Evolutionary conservation across 345 rosid species (phyloP), one percentile per base, ranked within the genome.

Genomic region (Nephelium lappaceum): DNA sequence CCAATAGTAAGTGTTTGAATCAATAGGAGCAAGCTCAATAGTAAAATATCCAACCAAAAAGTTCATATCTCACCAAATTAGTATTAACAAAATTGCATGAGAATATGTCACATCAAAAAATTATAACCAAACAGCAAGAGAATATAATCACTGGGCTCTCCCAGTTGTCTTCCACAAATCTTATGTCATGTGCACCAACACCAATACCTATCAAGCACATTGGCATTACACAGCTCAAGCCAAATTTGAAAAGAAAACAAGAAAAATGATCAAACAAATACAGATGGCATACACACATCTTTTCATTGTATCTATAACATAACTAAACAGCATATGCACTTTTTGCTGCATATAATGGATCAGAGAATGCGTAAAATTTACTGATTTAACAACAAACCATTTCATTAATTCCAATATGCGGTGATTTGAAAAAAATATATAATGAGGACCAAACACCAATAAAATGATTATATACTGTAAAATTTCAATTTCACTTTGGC

Each of bases 81-180:
- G 8, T 11, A 42, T 23, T 23, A 66, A 78, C 38, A 65, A 38
- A 66, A 71, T 58, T 67, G n/a, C n/a, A 66, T 42, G 47, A 69
- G 58, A 31, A 58, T 31, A 36, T n/a, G 18, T 63, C 23, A 73
- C 7, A 45, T 21, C 14, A 57, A 43, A 61, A 7, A 55, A 11
- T 49, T 18, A 68, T 3, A 62, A 63, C 51, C 14, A 51, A 80
- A 21, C 71, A 67, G 55, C 31, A 53, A 77, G 79, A 80, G 18
- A 66, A 79, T 57, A 81, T 67, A 78, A 82, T 93, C n/a, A 95
- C 99, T 82, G 99, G 99, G 85, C 98, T 95, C 85, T 95, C 99
- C 99, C 99, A 95, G 16, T 95, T 95, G 90, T 95, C 99, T 90
- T 95, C 99, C 16, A 95, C 99, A 81, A 95, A 95, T 78, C 99